These are phyloP conservation scores for Croton setiger DNA, from an alignment of 441 rosid genomes.

Conservation along the genomic window DNA sequence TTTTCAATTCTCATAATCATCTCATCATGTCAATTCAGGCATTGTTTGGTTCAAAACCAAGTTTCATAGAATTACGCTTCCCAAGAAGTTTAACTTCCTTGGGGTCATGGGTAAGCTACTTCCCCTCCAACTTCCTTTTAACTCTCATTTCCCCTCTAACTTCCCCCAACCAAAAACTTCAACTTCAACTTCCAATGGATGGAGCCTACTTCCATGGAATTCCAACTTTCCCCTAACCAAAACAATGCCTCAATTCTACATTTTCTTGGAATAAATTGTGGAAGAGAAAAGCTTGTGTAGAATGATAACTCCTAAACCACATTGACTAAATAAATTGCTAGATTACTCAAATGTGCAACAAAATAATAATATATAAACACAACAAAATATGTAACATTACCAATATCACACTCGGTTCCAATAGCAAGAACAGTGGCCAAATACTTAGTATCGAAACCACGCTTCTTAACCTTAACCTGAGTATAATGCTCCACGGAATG, in stretches of 20 bases:
- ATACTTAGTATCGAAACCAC: slow-evolving; percentile 86
- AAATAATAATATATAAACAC: not conserved
- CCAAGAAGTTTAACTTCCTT: too few species aligned
- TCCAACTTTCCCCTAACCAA: too few species aligned
- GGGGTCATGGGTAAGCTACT: too few species aligned
- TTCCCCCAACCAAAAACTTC: too few species aligned
- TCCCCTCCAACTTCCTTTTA: too few species aligned
- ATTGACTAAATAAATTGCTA: not conserved
- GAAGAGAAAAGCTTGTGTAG: not conserved
- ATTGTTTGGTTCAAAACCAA: too few species aligned
- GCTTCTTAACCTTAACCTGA: slow-evolving; percentile 83
- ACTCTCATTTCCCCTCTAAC: too few species aligned
- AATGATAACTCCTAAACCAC: not conserved
- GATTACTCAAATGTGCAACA: not conserved
- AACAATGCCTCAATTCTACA: not conserved
- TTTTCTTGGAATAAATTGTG: not conserved
- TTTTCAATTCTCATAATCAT: not conserved
- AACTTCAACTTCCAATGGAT: too few species aligned
- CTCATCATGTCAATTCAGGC: too few species aligned
- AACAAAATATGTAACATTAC: slow-evolving; percentile 25
- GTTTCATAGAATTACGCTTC: too few species aligned
- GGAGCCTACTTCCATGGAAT: too few species aligned
- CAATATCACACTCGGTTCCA: slow-evolving; percentile 93
- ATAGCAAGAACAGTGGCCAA: slow-evolving; percentile 77
- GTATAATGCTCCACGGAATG: slow-evolving; percentile 92